These are phyloP conservation scores for Ambrosiella xylebori DNA, from an alignment of 2,329 filamentous ascomycete genomes.

Conservation along the genomic window DNA sequence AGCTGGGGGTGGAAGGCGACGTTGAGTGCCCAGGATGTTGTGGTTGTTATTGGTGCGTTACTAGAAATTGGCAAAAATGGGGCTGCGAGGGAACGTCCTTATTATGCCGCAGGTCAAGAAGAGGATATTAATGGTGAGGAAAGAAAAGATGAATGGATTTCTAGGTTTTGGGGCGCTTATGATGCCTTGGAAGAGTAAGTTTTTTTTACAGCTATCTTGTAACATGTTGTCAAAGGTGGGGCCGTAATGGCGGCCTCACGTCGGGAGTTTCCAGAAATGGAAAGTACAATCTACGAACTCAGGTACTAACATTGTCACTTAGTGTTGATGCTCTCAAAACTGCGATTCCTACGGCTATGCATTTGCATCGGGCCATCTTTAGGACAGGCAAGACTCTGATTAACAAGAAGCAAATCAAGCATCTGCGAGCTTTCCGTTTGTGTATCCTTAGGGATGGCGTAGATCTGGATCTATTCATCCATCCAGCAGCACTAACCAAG, in stretches of 20 bases:
- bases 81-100: slow-evolving; percentile 14
- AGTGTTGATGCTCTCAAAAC: slow-evolving; percentile 61
- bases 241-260: not conserved
- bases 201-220: slow-evolving; percentile 12
- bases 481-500: slow-evolving; percentile 84
- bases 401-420: slow-evolving; percentile 84
- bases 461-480: slow-evolving; percentile 78
- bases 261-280: no score
- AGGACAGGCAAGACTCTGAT: slow-evolving; percentile 81
- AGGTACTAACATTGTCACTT: slow-evolving; percentile 16
- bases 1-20: slow-evolving; percentile 98
- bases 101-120: slow-evolving; percentile 17
- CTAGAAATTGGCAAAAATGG: slow-evolving; percentile 66
- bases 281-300: not conserved
- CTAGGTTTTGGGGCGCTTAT: slow-evolving; percentile 54
- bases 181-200: slow-evolving; percentile 53
- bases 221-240: not conserved
- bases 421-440: slow-evolving; percentile 83
- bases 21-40: slow-evolving; percentile 80
- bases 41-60: slow-evolving; percentile 80
- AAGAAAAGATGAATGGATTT: slow-evolving; percentile 47
- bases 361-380: slow-evolving; percentile 81
- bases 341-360: slow-evolving; percentile 68
- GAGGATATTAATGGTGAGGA: slow-evolving; percentile 31
- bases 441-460: slow-evolving; percentile 90